phyloP scores from a whole-genome alignment of 164 flowering plant genomes.

The Dillenia suffruticosa region DNA sequence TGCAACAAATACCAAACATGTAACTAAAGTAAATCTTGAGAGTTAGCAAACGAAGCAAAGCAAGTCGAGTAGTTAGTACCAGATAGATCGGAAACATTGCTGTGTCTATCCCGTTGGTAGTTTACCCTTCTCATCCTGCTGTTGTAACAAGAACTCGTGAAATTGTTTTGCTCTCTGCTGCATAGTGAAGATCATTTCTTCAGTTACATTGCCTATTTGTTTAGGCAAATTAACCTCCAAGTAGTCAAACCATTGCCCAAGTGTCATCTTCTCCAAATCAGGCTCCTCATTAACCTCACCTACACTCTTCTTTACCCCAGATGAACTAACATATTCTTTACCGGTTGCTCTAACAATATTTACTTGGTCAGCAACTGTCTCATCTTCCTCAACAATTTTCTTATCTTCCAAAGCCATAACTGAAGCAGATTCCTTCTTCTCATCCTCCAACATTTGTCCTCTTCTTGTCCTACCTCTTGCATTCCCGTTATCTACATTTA shows the following conservation, averaged over 20 bases:
- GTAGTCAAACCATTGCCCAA: conserved; percentile 72
- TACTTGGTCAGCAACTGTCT: background rate
- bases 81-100: no score
- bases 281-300: conserved; percentile 1
- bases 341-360: conserved; percentile 2
- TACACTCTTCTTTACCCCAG: conserved; percentile 11
- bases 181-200: conserved; percentile 46
- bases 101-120: conserved; percentile 12
- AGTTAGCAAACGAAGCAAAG: no score
- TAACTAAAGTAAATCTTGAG: no score
- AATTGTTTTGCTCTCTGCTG: conserved; percentile 31
- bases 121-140: conserved; percentile 32
- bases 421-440: conserved; percentile 1
- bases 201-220: conserved; percentile 48
- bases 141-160: conserved; percentile 37
- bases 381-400: background rate
- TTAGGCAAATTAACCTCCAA: conserved; percentile 54
- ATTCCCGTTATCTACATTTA: conserved; percentile 4
- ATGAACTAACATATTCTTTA: conserved; percentile 1
- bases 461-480: conserved; percentile 6
- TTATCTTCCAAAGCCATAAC: conserved; percentile 5
- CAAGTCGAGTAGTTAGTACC: no score
- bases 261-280: conserved; percentile 63
- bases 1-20: no score
- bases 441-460: background rate